Evolutionary conservation across 2,329 filamentous ascomycete species (phyloP).

Genomic region (Ophiognomonia clavigignenti-juglandacearum): DNA sequence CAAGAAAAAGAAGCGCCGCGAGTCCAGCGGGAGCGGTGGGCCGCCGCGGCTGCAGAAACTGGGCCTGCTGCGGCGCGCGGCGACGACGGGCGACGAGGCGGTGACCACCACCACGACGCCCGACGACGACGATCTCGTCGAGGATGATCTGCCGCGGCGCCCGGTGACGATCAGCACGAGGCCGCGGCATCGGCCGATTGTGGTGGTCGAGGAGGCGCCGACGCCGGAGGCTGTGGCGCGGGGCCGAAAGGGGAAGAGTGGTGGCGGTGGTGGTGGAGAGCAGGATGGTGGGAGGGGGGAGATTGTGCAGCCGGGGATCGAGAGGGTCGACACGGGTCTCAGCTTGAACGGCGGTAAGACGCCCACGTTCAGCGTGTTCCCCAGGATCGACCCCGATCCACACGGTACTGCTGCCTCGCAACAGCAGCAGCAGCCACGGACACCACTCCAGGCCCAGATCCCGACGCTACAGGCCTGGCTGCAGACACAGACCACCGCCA

Average conservation of each 20-base stretch:
- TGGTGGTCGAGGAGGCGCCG: conserved; percentile 14
- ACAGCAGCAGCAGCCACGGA: too few relatives aligned
- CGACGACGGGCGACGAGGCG: neutral
- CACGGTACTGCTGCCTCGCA: neutral
- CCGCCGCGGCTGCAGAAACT: neutral
- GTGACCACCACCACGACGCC: too few relatives aligned
- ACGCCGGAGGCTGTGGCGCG: too few relatives aligned
- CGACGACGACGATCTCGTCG: too few relatives aligned
- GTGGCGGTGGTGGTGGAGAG: too few relatives aligned
- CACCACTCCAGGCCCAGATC: neutral
- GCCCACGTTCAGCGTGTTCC: conserved; percentile 8
- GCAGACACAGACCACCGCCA: conserved; percentile 28
- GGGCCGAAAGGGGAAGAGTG: too few relatives aligned
- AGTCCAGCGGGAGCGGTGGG: neutral
- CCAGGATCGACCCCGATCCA: conserved; percentile 3
- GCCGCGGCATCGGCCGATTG: too few relatives aligned
- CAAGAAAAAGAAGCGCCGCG: too few relatives aligned
- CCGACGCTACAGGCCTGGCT: conserved; percentile 30
- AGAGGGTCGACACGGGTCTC: neutral
- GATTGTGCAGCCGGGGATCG: neutral
- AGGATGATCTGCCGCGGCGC: too few relatives aligned
- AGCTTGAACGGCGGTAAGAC: neutral
- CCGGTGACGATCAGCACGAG: too few relatives aligned
- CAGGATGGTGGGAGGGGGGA: conserved; percentile 3
- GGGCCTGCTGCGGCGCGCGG: conserved; percentile 1